phyloP scores from a whole-genome alignment of 306 rosid species.

The Cicer arietinum region DNA sequence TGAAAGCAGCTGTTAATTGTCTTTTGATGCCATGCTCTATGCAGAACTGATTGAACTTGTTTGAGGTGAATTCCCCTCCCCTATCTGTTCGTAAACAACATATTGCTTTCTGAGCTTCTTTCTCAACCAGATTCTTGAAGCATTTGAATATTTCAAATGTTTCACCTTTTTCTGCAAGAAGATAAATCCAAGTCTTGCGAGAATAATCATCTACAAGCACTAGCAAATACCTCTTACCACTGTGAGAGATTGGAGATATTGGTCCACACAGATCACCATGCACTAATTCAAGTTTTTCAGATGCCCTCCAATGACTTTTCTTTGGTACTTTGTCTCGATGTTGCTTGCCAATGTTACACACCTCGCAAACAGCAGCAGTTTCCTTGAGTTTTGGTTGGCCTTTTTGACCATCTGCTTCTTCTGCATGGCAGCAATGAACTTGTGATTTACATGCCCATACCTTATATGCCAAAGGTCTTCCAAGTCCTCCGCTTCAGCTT shows the following conservation, averaged over 20 bases:
- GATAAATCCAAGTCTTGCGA: no score
- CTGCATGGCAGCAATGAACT: no score
- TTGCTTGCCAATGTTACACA: neutral
- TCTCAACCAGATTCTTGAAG: neutral
- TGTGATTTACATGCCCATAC: no score
- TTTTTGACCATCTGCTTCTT: no score
- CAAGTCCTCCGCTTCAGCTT: no score
- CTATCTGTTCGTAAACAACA: neutral
- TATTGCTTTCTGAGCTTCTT: neutral
- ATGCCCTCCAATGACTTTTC: neutral
- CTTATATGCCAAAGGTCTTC: no score
- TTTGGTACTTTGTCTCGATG: neutral
- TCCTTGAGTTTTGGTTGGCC: neutral
- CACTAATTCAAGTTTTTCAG: neutral
- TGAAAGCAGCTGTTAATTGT: no score
- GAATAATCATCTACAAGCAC: no score
- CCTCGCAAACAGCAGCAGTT: neutral
- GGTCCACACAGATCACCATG: neutral
- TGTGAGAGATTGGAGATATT: neutral
- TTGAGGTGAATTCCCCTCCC: no score
- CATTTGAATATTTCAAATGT: neutral
- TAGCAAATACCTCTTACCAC: neutral
- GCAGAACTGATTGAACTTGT: neutral
- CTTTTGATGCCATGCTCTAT: neutral
- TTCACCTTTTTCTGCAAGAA: neutral